Conservation (phyloP, 2,329 filamentous ascomycete genomes). For the Sordariomycetes sp. region DNA sequence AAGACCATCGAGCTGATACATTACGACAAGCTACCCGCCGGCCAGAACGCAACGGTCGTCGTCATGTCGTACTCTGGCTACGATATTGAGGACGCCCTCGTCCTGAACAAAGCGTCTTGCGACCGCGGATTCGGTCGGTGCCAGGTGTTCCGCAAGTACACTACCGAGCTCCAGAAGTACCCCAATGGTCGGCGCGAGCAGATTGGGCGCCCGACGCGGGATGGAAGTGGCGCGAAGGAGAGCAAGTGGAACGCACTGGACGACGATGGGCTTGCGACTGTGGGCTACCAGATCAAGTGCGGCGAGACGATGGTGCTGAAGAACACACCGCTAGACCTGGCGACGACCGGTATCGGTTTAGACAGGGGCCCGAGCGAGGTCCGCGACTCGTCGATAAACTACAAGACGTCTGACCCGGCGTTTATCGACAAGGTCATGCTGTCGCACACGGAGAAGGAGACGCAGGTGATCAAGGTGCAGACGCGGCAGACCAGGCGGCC, state of each 20-base stretch:
- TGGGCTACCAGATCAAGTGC: conserved; percentile 66
- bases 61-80: conserved; percentile 99
- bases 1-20: conserved; percentile 94
- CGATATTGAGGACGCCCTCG: conserved; percentile 96
- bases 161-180: conserved; percentile 78
- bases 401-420: conserved; percentile 72
- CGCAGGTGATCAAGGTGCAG: conserved; percentile 82
- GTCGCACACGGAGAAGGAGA: conserved; percentile 78
- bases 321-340: conserved; percentile 69
- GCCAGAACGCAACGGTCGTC: conserved; percentile 93
- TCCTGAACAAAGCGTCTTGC: conserved; percentile 90
- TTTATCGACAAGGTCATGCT: conserved; percentile 97
- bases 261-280: conserved; percentile 77
- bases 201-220: conserved; percentile 45
- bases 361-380: conserved; percentile 54
- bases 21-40: conserved; percentile 93
- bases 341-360: conserved; percentile 58
- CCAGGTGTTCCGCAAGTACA: conserved; percentile 95
- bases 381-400: conserved; percentile 60
- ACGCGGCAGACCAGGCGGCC: conserved; percentile 92
- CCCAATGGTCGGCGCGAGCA: conserved; percentile 65
- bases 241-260: conserved; percentile 67
- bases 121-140: conserved; percentile 94
- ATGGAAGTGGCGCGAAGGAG: conserved; percentile 51
- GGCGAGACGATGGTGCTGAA: conserved; percentile 90